Percentiles rank a stretch among this genome's conserved stretches.
Conservation (phyloP, 192 early-diverging fungal genomes). For the Geranomyces michiganensis region DNA sequence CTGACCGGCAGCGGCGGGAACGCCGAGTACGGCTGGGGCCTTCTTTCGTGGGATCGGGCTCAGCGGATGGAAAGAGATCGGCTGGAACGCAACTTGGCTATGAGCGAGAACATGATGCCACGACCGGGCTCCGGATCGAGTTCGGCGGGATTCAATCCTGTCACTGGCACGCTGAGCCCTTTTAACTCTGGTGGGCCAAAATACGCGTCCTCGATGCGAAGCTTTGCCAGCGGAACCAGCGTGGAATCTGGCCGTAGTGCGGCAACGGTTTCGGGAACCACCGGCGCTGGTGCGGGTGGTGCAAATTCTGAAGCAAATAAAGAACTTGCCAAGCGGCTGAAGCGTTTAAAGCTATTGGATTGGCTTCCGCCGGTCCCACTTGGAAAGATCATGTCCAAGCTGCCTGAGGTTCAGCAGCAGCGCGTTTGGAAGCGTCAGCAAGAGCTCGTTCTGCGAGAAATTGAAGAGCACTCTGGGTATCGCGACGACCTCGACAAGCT, state of each 20-base stretch:
- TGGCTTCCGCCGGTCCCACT: constrained; percentile 43
- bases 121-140: background rate
- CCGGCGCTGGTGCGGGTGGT: background rate
- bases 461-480: constrained; percentile 47
- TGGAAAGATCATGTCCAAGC: constrained; percentile 36
- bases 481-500: constrained; percentile 40
- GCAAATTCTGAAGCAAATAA: constrained; percentile 1
- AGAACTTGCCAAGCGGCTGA: constrained; percentile 21
- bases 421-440: constrained; percentile 41
- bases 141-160: background rate
- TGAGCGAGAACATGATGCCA: too few species aligned
- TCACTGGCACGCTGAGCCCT: constrained; percentile 2
- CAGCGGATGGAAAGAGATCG: constrained; percentile 11
- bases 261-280: constrained; percentile 17
- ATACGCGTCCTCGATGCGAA: constrained; percentile 25
- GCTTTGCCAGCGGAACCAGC: constrained; percentile 22
- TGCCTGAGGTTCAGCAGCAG: constrained; percentile 43
- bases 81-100: constrained; percentile 9
- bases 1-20: constrained; percentile 85
- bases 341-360: constrained; percentile 37
- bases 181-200: background rate
- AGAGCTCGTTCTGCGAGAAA: constrained; percentile 33
- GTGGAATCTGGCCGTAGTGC: constrained; percentile 21
- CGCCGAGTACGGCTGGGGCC: constrained; percentile 93
- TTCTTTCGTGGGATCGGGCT: constrained; percentile 35